phyloP scores from a whole-genome alignment of 108 stramenopile species.

The Fragilaria radians region DNA sequence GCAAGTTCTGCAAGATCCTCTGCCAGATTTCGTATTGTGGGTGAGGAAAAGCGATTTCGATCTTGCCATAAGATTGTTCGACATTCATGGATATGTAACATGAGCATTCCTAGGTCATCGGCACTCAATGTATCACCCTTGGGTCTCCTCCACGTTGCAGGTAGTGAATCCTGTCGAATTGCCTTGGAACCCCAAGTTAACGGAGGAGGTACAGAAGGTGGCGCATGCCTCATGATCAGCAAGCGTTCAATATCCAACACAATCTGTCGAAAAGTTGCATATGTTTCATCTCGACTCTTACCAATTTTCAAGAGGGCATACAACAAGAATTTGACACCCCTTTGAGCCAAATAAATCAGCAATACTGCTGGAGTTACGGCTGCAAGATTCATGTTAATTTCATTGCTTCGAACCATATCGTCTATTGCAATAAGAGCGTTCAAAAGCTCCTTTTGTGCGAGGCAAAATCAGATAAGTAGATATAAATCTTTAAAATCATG shows the following conservation, averaged over 20 bases:
- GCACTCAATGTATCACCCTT: conserved; percentile 25
- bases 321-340: conserved; percentile 43
- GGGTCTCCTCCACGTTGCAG: neutral
- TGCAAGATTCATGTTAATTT: conserved; percentile 83
- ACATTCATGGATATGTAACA: conserved; percentile 82
- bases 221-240: conserved; percentile 79
- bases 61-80: conserved; percentile 72
- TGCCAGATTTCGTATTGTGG: conserved; percentile 52
- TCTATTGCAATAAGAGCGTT: conserved; percentile 87
- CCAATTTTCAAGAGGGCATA: conserved; percentile 71
- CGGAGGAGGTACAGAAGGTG: conserved; percentile 43
- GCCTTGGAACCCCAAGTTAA: conserved; percentile 11
- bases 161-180: neutral
- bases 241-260: conserved; percentile 81
- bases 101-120: conserved; percentile 86
- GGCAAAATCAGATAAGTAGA: conserved; percentile 3
- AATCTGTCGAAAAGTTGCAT: conserved; percentile 58
- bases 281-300: conserved; percentile 66
- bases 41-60: conserved; percentile 49
- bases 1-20: conserved; percentile 88
- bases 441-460: conserved; percentile 58
- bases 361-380: conserved; percentile 83
- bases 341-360: conserved; percentile 35
- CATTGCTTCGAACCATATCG: conserved; percentile 76
- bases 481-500: neutral